Evolutionary conservation across 495 filamentous ascomycete species (phyloP), one percentile per base, ranked within the genome.

Genomic region (Penicillium maclennaniae): DNA sequence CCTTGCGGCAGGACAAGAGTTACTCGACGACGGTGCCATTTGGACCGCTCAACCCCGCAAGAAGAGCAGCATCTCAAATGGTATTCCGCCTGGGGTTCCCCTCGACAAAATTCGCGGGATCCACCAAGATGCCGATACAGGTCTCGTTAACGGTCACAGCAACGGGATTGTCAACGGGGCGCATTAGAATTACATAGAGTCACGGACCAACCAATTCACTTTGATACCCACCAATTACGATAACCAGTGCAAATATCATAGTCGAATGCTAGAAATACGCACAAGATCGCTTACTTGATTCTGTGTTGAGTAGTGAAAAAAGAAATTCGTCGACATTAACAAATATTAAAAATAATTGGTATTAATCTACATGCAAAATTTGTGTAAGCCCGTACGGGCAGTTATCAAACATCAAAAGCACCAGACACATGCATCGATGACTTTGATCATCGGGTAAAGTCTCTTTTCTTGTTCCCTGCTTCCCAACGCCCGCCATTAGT

Each of bases 1-100:
- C 6, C 61, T 78, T 9, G 60, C 63, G 6, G 58, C 58, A 43
- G 76, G 76, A 2, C 75, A 79, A 53, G 58, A 52, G 15, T 51
- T 73, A 8, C 53, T 75, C 8, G 72, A 66, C n/a, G 59, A 65
- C 47, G 66, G 66, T 17, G 34, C 56, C 6, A 53, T 58, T 17
- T 66, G 63, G 63, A 63, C 60, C 7, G 59, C 61, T 6, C 27
- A 14, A 5, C 58, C 53, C 3, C 58, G 58, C 8, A 61, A 65
- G 25, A 55, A 36, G 46, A 58, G 55, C 38, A 61, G 48, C 41
- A 61, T 65, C 26, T 65, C 58, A 4, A 53, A 51, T 19, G 61
- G 61, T 3, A 47, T 65, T 9, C 61, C 58, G 5, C 61, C 61
- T 0, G 59, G 61, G n/a, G 58, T 65, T 26, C 59, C 61, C 19